A percentile compares a stretch with the other conserved stretches of the same genome.
Conservation (phyloP, 108 stramenopile species). For the Cafeteria roenbergensis region DNA sequence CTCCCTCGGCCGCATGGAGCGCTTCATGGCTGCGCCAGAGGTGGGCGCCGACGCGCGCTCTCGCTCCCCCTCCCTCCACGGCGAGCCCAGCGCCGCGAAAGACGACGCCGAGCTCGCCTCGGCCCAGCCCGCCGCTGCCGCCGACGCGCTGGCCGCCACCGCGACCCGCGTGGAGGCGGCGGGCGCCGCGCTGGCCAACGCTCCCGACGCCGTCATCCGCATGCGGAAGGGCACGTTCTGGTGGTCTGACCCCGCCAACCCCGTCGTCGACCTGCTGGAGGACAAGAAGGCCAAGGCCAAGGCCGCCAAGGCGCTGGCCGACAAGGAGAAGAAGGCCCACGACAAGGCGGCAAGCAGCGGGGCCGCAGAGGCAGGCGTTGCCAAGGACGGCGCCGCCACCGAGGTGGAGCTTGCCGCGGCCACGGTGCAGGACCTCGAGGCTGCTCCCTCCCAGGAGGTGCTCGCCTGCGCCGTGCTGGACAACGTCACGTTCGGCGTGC, state of each 20-base stretch:
- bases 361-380: not conserved
- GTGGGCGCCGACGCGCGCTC: no score
- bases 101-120: not conserved
- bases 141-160: no score
- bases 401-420: not conserved
- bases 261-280: not conserved
- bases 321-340: not conserved
- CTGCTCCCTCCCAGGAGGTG: not conserved
- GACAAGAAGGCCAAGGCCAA: not conserved
- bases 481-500: not conserved
- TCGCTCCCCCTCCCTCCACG: not conserved
- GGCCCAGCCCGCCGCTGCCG: not conserved
- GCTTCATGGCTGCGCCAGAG: constrained; percentile 25
- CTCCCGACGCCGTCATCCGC: no score
- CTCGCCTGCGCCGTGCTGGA: not conserved
- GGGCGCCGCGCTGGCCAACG: no score
- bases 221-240: not conserved
- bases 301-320: not conserved
- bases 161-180: constrained; percentile 2
- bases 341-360: no score
- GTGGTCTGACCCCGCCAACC: not conserved
- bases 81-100: not conserved
- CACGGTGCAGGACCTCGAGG: not conserved
- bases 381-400: not conserved
- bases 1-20: constrained; percentile 23